A percentile compares a stretch with the other conserved stretches of the same genome.
These are phyloP conservation scores for Nepenthes alata DNA, from an alignment of 179 eudicot genomes.

Conservation along the genomic window DNA sequence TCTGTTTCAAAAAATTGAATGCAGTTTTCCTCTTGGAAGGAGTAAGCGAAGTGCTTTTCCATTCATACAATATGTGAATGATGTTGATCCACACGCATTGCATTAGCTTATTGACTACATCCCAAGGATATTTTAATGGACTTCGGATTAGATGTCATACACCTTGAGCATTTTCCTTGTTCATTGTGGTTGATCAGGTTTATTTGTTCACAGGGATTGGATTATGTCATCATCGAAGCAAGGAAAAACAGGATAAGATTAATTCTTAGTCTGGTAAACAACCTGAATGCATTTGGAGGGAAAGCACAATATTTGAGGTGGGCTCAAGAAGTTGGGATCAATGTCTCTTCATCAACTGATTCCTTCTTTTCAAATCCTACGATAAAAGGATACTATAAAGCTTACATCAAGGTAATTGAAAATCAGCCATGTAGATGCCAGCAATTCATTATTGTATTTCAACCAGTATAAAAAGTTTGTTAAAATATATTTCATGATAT, in stretches of 20 bases:
- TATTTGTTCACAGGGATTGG: slow-evolving; percentile 27
- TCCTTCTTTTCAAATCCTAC: slow-evolving; percentile 32
- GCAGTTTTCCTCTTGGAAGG: not conserved
- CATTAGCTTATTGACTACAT: not conserved
- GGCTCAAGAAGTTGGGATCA: slow-evolving; percentile 40
- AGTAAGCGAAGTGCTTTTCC: not conserved
- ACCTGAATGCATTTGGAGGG: slow-evolving; percentile 55
- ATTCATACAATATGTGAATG: not conserved
- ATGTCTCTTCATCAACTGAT: slow-evolving; percentile 32
- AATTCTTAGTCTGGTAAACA: slow-evolving; percentile 53
- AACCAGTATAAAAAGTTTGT: no score
- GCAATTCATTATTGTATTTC: no score
- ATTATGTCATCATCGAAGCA: slow-evolving; percentile 49
- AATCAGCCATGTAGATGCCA: not conserved
- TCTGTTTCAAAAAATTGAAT: no score
- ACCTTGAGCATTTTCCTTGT: no score
- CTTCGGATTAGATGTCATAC: not conserved
- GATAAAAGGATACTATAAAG: slow-evolving; percentile 36
- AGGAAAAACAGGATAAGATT: slow-evolving; percentile 37
- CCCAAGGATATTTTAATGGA: not conserved
- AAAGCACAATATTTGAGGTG: slow-evolving; percentile 46
- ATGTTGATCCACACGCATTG: not conserved
- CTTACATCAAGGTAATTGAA: slow-evolving; percentile 27
- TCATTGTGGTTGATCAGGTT: not conserved
- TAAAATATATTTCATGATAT: no score